Base-by-base conservation (phyloP, 2,329 filamentous ascomycete species). In the Pseudonectria foliicola region DNA sequence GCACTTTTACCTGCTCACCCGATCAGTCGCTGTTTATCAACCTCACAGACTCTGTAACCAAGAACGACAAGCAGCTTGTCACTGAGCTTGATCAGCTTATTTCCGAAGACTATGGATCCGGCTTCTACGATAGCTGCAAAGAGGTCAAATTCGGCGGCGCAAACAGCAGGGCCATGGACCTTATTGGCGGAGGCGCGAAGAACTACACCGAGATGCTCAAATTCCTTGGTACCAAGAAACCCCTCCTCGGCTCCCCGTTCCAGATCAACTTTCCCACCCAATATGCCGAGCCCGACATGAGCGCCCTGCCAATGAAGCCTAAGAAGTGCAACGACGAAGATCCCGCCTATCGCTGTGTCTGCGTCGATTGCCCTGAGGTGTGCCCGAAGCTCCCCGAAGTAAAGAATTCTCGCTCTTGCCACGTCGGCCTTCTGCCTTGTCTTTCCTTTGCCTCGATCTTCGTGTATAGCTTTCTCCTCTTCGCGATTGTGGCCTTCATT, bases 131-230 rank as follows among this genome's bases (percentile, higher is more conserved):
- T 61, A 98, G 92, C 64, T 98, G 92, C 69, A 96, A 96, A 63
- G 88, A 98, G 59, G 90, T 98, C 63, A 98, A 98, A 57, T 95
- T 96, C 53, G 92, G 92, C 25, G 84, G 89, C 6, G 89, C 90
- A 27, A 95, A 95, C 55, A 83, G 85, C 41, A 88, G 83, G 53
- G 92, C 90, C 12, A 98, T 98, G 75, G 83, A 90, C 50, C 80
- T 98, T 50, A 96, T 98, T 42, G 93, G 92, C 23, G 92, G 92
- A 12, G 89, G 90, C 12, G 92, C 92, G 10, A 90, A 89, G 61
- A 85, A 95, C 57, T 93, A 90, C 59, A 77, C 79, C 0, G 76
- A 84, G 27, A 84, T 98, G 49, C 66, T 98, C 47, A 90, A 89
- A 54, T 98, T 96, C 51, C 64, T 98, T 24, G 92, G 92, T 12